Conservation (phyloP, 78 protist genomes). For the Dictyostelium capitatum region DNA sequence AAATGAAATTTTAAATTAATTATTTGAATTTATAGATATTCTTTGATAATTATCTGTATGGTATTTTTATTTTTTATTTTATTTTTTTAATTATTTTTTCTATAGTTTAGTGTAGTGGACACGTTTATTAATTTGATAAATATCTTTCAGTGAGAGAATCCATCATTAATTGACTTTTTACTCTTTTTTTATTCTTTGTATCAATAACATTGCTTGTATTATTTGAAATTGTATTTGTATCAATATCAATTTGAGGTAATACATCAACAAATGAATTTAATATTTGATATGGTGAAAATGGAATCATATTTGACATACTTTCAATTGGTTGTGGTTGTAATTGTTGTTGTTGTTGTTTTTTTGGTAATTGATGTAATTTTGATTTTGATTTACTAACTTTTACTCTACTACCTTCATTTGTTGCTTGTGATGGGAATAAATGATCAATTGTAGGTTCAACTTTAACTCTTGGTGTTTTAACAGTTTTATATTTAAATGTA, state of each 20-base stretch:
- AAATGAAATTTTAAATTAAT: too few species aligned
- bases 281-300: background rate
- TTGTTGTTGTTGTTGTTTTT: background rate
- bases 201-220: background rate
- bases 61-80: too few species aligned
- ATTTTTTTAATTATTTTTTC: background rate
- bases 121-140: background rate
- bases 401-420: background rate
- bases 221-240: background rate
- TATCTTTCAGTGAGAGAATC: background rate
- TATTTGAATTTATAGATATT: too few species aligned
- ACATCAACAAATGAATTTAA: background rate
- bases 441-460: slow-evolving; percentile 7
- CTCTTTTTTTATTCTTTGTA: background rate
- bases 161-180: background rate
- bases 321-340: background rate
- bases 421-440: slow-evolving; percentile 12
- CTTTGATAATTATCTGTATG: too few species aligned
- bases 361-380: background rate
- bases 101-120: too few species aligned
- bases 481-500: slow-evolving; percentile 19
- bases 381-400: background rate
- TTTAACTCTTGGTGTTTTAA: background rate
- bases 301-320: background rate
- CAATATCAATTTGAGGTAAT: background rate